These are phyloP conservation scores for Phalaenopsis hybrid DNA, from an alignment of 116 monocot species.

Conservation along the genomic window DNA sequence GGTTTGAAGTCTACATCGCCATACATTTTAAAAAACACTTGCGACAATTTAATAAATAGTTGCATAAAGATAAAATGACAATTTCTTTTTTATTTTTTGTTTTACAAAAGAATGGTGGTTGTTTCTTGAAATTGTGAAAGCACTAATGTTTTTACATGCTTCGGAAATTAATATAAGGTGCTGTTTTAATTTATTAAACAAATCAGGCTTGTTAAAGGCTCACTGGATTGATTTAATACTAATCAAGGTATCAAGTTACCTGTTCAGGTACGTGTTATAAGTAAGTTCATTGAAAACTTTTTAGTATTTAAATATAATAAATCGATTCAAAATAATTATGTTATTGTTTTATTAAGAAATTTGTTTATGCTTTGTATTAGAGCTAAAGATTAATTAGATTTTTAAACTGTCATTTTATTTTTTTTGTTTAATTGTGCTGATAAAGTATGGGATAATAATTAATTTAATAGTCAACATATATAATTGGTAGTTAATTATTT, in stretches of 20 bases:
- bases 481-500: not conserved
- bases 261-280: not conserved
- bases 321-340: not conserved
- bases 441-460: not conserved
- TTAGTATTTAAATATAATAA: not conserved
- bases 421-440: not conserved
- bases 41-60: no score
- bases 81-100: not conserved
- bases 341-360: not conserved
- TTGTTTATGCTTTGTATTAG: not conserved
- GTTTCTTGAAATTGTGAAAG: not conserved
- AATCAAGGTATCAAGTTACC: not conserved
- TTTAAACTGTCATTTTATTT: not conserved
- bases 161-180: no score
- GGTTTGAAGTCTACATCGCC: no score
- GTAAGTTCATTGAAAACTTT: not conserved
- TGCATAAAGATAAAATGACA: no score
- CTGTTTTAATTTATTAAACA: not conserved
- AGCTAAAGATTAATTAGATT: not conserved
- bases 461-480: not conserved
- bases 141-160: not conserved
- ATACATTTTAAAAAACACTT: no score
- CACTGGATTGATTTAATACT: not conserved
- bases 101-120: not conserved
- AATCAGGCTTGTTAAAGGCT: not conserved